Evolutionary conservation across 306 rosid genomes (phyloP), one percentile per base, ranked within the genome.

Genomic region (Castanea crenata): DNA sequence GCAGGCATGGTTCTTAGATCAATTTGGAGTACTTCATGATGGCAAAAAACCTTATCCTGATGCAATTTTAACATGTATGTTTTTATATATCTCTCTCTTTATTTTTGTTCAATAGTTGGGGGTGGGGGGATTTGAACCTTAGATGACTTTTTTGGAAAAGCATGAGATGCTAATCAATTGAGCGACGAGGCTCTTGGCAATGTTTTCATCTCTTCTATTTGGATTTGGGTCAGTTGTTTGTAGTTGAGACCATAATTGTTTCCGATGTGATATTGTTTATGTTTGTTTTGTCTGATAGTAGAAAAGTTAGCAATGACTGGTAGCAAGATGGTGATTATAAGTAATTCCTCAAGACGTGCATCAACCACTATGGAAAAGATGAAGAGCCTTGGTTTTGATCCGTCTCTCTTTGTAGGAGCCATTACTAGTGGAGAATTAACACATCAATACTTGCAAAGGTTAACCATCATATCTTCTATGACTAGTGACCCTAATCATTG

Each of bases 321-420:
- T 59, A 92, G 91, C 57, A 95, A 95, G 86, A 92, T 95, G 97
- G 94, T 95, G 41, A 86, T 95, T 65, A 92, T 92, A 74, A 95
- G 99, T 79, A 95, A 95, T 79, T 95, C 99, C n/a, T 95, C 99
- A 8, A 91, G 99, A 84, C 95, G 99, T 16, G 85, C 98, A 2
- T 89, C 96, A 10, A 71, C 82, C 3, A 95, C 98, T 21, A 85
- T 95, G 84, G 97, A 92, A 57, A 95, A 95, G 85, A 62, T 95
- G 20, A 71, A 76, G 79, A 88, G 85, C 85, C 97, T 95, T 70
- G 99, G 99, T 16, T 92, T 95, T 82, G 99, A 95, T 77, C 80
- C 94, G 71, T 91, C 93, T 74, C 90, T 92, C 63, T 95, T 95
- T 87, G 65, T 75, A 0, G 99, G 99, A 71, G 98, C 92, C 75